Evolutionary conservation across 164 flowering plant genomes (phyloP).

Genomic region (Brasenia schreberi): DNA sequence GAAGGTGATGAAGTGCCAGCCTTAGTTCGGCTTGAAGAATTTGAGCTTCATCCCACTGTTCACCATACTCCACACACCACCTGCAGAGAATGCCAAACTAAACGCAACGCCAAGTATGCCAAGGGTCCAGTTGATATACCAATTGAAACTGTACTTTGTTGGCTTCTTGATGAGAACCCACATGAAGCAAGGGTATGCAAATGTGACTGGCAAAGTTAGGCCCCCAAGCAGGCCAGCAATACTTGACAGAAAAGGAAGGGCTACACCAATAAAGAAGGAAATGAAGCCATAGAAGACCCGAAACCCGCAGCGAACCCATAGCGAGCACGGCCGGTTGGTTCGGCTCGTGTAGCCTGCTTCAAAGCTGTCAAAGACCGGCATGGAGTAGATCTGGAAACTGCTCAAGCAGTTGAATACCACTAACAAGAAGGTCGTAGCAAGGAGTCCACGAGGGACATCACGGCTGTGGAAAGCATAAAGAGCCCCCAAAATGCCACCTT

Average conservation of each 20-base stretch:
- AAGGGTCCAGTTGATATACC: slow-evolving; percentile 89
- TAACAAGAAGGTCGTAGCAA: slow-evolving; percentile 75
- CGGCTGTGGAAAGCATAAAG: slow-evolving; percentile 70
- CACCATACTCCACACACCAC: slow-evolving; percentile 94
- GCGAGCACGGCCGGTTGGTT: slow-evolving; percentile 94
- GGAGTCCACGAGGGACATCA: slow-evolving; percentile 84
- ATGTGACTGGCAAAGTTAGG: slow-evolving; percentile 92
- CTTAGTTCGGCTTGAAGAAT: slow-evolving; percentile 59
- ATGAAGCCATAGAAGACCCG: slow-evolving; percentile 82
- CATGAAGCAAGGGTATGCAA: slow-evolving; percentile 99
- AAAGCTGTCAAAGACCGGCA: slow-evolving; percentile 97
- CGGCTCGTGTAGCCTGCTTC: slow-evolving; percentile 95
- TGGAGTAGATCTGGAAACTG: slow-evolving; percentile 96
- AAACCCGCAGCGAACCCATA: slow-evolving; percentile 93
- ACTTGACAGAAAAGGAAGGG: slow-evolving; percentile 94
- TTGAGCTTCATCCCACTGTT: slow-evolving; percentile 72
- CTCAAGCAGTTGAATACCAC: slow-evolving; percentile 95
- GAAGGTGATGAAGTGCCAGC: background rate
- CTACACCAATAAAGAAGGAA: slow-evolving; percentile 80
- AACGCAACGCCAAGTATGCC: slow-evolving; percentile 89
- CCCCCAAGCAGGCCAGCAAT: slow-evolving; percentile 93
- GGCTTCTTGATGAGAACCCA: slow-evolving; percentile 93
- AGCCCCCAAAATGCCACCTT: slow-evolving; percentile 80
- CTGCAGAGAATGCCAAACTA: slow-evolving; percentile 84
- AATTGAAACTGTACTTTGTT: slow-evolving; percentile 59